Evolutionary conservation across 257 asterid genomes (phyloP).

Genomic region (Euphrasia confusa): DNA sequence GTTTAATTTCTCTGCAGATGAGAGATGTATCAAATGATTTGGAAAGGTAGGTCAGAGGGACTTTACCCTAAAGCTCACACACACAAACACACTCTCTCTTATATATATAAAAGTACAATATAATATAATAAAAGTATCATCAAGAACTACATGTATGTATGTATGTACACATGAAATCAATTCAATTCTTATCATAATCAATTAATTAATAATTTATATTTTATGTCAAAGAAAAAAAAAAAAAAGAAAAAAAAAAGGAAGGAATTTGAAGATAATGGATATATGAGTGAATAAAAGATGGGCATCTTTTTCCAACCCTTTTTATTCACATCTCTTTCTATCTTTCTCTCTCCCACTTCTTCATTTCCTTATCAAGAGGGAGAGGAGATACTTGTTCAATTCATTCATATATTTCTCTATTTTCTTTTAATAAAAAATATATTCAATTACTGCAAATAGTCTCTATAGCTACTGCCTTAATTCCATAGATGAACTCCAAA

Average conservation of each 20-base stretch:
- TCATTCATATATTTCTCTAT: too few species aligned
- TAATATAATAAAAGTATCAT: not conserved
- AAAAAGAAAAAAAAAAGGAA: not conserved
- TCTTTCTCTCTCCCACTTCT: slow-evolving; percentile 2
- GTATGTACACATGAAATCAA: slow-evolving; percentile 7
- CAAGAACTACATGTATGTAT: not conserved
- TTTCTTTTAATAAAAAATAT: too few species aligned
- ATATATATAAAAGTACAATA: too few species aligned
- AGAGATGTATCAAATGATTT: not conserved
- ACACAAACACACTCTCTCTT: too few species aligned
- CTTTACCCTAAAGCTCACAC: not conserved
- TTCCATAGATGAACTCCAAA: slow-evolving; percentile 5
- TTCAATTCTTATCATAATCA: not conserved
- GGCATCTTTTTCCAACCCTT: slow-evolving; percentile 9
- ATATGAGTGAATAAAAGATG: slow-evolving; percentile 5
- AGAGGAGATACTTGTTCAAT: not conserved
- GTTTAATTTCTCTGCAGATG: not conserved
- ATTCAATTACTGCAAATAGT: not conserved
- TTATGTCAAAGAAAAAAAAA: not conserved
- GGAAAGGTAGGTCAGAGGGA: not conserved
- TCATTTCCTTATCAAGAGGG: slow-evolving; percentile 7
- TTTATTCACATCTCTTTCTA: not conserved
- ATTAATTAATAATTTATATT: not conserved
- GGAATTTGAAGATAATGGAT: not conserved
- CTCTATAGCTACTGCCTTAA: not conserved